phyloP scores from a whole-genome alignment of 768 basidiomycete species.

The Austroboletus eburneus region DNA sequence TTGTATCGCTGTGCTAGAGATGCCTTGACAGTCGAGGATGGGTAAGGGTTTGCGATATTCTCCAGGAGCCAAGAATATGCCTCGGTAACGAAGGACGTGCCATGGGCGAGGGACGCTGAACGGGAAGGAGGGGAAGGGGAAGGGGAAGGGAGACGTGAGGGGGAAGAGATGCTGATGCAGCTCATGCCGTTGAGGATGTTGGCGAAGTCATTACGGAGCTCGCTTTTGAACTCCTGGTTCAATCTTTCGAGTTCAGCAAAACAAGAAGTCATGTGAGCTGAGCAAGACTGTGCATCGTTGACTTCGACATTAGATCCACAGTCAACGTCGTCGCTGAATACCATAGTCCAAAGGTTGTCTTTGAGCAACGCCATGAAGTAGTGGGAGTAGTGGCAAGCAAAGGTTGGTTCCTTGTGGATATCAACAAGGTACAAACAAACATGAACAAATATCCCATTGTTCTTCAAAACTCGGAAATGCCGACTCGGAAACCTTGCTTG shows the following conservation, averaged over 20 bases:
- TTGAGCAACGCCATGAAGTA: neutral
- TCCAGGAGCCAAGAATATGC: conserved; percentile 41
- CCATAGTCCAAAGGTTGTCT: too few relatives aligned
- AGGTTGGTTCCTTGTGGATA: neutral
- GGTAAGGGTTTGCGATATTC: conserved; percentile 52
- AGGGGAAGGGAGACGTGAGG: neutral
- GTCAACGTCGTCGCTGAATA: too few relatives aligned
- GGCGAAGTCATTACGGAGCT: neutral
- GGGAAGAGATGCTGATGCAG: neutral
- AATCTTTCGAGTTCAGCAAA: neutral
- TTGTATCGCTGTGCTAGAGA: conserved; percentile 25
- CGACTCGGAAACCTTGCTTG: too few relatives aligned
- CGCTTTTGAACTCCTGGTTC: neutral
- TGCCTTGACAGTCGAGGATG: conserved; percentile 26
- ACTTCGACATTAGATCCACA: too few relatives aligned
- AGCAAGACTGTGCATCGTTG: too few relatives aligned
- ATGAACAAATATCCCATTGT: neutral
- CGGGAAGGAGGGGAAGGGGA: neutral
- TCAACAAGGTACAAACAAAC: neutral
- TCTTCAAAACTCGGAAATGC: neutral
- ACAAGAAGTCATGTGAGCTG: neutral
- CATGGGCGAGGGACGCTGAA: neutral
- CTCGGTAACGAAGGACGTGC: conserved; percentile 3
- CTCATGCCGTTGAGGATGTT: neutral
- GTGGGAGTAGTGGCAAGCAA: neutral